phyloP scores from a whole-genome alignment of 2,329 filamentous ascomycete species.

The Colletotrichum musicola region DNA sequence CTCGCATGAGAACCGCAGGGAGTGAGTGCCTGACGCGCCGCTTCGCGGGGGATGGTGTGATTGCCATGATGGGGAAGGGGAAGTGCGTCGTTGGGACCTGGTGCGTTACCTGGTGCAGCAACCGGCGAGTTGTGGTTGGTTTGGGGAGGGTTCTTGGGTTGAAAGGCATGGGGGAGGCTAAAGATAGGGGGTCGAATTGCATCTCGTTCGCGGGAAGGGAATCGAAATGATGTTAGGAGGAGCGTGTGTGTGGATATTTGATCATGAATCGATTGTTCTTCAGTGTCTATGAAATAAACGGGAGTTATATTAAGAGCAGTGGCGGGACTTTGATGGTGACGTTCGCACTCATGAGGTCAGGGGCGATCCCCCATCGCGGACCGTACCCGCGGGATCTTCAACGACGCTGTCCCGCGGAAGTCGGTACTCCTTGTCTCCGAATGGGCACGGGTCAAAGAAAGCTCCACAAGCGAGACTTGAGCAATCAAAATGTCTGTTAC shows the following conservation, averaged over 20 bases:
- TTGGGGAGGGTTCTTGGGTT: background rate
- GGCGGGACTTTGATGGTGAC: too few relatives aligned
- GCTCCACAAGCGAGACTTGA: background rate
- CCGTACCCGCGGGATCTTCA: too few relatives aligned
- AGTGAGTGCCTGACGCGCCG: conserved; percentile 45
- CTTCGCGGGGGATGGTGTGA: conserved; percentile 9
- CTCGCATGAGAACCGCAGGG: conserved; percentile 70
- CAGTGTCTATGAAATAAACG: too few relatives aligned
- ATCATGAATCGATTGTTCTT: too few relatives aligned
- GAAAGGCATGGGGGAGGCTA: background rate
- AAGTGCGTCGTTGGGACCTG: background rate
- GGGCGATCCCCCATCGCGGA: too few relatives aligned
- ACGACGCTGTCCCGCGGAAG: too few relatives aligned
- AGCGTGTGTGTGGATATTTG: too few relatives aligned
- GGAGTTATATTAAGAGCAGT: too few relatives aligned
- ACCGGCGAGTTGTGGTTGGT: background rate
- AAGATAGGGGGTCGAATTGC: background rate
- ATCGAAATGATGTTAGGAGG: too few relatives aligned
- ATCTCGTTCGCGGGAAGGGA: background rate
- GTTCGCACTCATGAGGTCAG: too few relatives aligned
- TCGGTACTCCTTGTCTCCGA: too few relatives aligned
- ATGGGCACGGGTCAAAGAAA: too few relatives aligned
- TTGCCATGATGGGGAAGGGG: conserved; percentile 18
- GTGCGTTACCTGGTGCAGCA: conserved; percentile 12
- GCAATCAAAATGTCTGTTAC: background rate